Evolutionary conservation across 345 rosid species (phyloP).

Genomic region (Isatis tinctoria): DNA sequence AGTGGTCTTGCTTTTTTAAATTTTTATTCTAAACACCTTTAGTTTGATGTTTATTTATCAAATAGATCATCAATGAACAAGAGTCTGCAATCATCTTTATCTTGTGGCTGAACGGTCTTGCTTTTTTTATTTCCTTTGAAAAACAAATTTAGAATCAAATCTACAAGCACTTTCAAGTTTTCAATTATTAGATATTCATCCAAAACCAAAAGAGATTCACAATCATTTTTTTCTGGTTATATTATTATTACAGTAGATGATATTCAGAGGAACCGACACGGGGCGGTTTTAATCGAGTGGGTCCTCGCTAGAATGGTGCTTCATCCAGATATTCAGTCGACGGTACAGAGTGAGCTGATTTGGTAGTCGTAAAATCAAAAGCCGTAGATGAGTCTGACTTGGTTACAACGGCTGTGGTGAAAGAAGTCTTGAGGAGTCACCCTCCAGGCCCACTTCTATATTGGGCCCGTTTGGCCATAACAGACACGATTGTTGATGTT

Average conservation of each 20-base stretch:
- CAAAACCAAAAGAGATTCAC: conserved; percentile 29
- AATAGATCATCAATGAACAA: conserved; percentile 28
- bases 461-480: conserved; percentile 83
- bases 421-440: conserved; percentile 77
- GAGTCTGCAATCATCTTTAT: conserved; percentile 26
- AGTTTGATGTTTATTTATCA: conserved; percentile 24
- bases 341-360: conserved; percentile 66
- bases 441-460: conserved; percentile 96
- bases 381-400: conserved; percentile 55
- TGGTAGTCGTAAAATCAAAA: conserved; percentile 52
- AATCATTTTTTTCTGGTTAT: neutral
- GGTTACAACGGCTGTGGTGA: conserved; percentile 51
- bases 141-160: conserved; percentile 18
- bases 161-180: conserved; percentile 14
- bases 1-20: conserved; percentile 18
- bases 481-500: conserved; percentile 67
- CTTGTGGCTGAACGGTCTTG: conserved; percentile 34
- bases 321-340: conserved; percentile 58
- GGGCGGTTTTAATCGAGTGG: conserved; percentile 91
- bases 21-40: neutral
- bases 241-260: conserved; percentile 60
- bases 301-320: conserved; percentile 73
- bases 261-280: conserved; percentile 85
- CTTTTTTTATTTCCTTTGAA: neutral
- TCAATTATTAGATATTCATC: conserved; percentile 29